These are phyloP conservation scores for Solanum medicagineum DNA, from an alignment of 257 asterid genomes.

Conservation along the genomic window DNA sequence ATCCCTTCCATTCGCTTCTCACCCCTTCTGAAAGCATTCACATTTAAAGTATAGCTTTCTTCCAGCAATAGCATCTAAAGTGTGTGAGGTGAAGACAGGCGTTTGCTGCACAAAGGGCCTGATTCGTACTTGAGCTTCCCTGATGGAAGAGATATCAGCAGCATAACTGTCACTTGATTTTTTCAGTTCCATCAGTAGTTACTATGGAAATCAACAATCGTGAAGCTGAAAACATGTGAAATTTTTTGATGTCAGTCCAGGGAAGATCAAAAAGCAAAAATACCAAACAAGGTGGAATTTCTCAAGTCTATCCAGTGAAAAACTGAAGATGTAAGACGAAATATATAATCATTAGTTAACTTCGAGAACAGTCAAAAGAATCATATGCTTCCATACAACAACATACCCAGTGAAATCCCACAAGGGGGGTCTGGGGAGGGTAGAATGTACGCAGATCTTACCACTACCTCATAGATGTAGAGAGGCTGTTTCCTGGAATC, in stretches of 20 bases:
- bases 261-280: not conserved
- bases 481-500: no score
- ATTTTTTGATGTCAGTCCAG: not conserved
- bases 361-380: not conserved
- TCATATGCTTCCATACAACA: no score
- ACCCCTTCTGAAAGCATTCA: constrained; percentile 97
- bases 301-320: not conserved
- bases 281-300: not conserved
- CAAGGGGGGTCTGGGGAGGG: no score
- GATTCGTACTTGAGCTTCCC: constrained; percentile 62
- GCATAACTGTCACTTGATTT: constrained; percentile 37
- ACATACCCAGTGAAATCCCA: no score
- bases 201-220: not conserved
- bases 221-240: not conserved
- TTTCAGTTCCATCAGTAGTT: constrained; percentile 40
- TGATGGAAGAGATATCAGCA: constrained; percentile 65
- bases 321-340: not conserved
- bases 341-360: not conserved
- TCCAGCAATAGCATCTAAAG: constrained; percentile 59
- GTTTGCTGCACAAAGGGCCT: constrained; percentile 42
- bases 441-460: no score
- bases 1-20: not conserved
- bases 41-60: constrained; percentile 70
- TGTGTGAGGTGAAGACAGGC: constrained; percentile 62
- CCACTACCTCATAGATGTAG: no score